Percentiles rank a stretch among this genome's conserved stretches.
Conservation (phyloP, 495 filamentous ascomycete genomes). For the Aspergillus campestris region DNA sequence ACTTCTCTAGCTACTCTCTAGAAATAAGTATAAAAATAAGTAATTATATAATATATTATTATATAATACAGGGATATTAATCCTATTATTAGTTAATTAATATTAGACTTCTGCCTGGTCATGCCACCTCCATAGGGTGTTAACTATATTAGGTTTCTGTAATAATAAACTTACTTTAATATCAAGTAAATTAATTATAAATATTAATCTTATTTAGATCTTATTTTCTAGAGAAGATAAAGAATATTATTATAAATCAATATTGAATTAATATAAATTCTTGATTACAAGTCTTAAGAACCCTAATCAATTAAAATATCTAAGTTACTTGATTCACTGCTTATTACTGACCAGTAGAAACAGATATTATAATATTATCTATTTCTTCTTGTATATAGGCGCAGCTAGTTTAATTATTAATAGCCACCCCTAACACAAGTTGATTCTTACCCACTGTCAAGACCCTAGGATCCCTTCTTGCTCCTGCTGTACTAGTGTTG, state of each 20-base stretch:
- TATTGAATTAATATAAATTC: constrained; percentile 7
- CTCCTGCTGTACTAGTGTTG: too few relatives aligned
- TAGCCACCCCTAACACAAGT: too few relatives aligned
- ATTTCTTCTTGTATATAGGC: too few relatives aligned
- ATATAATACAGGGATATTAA: background rate
- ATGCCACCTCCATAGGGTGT: too few relatives aligned
- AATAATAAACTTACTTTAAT: constrained; percentile 5
- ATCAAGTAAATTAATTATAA: constrained; percentile 6
- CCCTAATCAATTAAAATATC: too few relatives aligned
- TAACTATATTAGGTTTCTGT: background rate
- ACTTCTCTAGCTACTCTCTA: background rate
- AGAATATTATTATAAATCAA: constrained; percentile 4
- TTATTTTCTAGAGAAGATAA: constrained; percentile 4
- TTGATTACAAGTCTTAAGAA: background rate
- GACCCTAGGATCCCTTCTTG: too few relatives aligned
- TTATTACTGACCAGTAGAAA: background rate
- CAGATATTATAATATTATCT: background rate
- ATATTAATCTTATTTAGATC: constrained; percentile 3
- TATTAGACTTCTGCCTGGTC: background rate
- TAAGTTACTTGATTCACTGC: too few relatives aligned
- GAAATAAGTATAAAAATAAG: background rate
- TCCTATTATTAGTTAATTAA: constrained; percentile 17
- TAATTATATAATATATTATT: background rate
- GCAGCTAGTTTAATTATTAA: too few relatives aligned
- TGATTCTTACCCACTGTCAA: too few relatives aligned